These are phyloP conservation scores for Fusarium staphyleae DNA, from an alignment of 2,329 filamentous ascomycete genomes.

Conservation along the genomic window DNA sequence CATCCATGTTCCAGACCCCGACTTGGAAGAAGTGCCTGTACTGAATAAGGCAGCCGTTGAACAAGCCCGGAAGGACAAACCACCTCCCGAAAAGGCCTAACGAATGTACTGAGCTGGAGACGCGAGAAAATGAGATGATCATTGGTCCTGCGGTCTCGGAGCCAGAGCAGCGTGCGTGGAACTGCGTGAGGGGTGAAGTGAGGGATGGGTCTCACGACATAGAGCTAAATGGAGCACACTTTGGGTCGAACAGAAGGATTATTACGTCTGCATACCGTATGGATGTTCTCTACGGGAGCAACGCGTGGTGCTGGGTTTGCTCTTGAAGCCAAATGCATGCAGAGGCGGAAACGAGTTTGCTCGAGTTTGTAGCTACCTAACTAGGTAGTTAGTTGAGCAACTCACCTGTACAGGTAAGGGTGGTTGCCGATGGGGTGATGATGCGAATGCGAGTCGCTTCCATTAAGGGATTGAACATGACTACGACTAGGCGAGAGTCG, in stretches of 20 bases:
- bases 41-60: constrained; percentile 29
- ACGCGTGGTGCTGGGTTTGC: constrained; percentile 7
- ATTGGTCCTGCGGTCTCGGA: constrained; percentile 9
- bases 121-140: constrained; percentile 9
- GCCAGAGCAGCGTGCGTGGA: constrained; percentile 5
- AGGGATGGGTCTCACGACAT: constrained; percentile 1
- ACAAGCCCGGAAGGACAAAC: constrained; percentile 30
- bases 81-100: constrained; percentile 7
- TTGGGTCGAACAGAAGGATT: neutral
- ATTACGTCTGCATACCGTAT: constrained; percentile 7
- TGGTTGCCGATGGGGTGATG: neutral
- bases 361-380: constrained; percentile 5
- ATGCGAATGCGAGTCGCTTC: constrained; percentile 1
- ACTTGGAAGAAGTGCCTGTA: constrained; percentile 27
- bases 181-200: constrained; percentile 9
- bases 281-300: constrained; percentile 4
- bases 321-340: constrained; percentile 1
- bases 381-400: constrained; percentile 5
- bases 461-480: constrained; percentile 22
- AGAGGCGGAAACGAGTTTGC: constrained; percentile 1
- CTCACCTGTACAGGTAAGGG: constrained; percentile 11
- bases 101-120: constrained; percentile 9
- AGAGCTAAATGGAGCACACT: neutral
- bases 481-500: neutral
- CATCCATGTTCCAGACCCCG: constrained; percentile 43